Evolutionary conservation across 371 early-diverging fungal species (phyloP).

Genomic region (Syncephalastrum racemosum): DNA sequence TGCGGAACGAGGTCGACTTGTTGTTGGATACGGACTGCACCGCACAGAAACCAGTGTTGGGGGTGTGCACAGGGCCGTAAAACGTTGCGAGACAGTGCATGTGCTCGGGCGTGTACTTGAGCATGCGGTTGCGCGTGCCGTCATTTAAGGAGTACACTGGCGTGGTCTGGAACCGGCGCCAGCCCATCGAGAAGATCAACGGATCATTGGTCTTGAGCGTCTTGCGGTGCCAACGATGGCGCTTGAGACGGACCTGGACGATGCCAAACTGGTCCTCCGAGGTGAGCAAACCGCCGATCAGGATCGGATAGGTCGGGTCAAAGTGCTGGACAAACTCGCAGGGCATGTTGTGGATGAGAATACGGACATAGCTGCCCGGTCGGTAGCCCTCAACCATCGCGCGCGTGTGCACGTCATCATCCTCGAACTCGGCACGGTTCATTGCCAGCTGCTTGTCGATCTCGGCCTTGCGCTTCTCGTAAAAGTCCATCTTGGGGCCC

Average conservation of each 20-base stretch:
- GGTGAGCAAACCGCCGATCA: slow-evolving; percentile 88
- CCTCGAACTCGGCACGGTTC: slow-evolving; percentile 86
- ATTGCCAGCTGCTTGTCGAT: slow-evolving; percentile 77
- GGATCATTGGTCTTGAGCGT: slow-evolving; percentile 98
- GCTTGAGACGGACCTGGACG: slow-evolving; percentile 94
- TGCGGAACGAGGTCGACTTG: slow-evolving; percentile 82
- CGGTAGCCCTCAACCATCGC: slow-evolving; percentile 83
- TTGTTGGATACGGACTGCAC: slow-evolving; percentile 78
- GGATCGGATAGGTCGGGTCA: slow-evolving; percentile 83
- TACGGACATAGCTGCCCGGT: slow-evolving; percentile 92
- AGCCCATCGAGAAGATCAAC: slow-evolving; percentile 96
- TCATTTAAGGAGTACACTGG: slow-evolving; percentile 95
- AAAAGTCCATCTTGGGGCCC: slow-evolving; percentile 71
- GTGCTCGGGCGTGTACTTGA: slow-evolving; percentile 99
- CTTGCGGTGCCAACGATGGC: slow-evolving; percentile 97
- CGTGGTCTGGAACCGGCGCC: slow-evolving; percentile 97
- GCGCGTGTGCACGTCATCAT: slow-evolving; percentile 74
- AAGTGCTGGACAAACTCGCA: slow-evolving; percentile 93
- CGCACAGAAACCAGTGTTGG: slow-evolving; percentile 96
- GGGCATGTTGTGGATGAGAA: slow-evolving; percentile 87
- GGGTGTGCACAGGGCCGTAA: slow-evolving; percentile 90
- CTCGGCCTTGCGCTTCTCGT: slow-evolving; percentile 86
- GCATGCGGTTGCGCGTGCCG: slow-evolving; percentile 93
- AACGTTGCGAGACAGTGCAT: slow-evolving; percentile 98
- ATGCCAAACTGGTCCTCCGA: slow-evolving; percentile 92